Evolutionary conservation across 2,329 filamentous ascomycete genomes (phyloP), one percentile per base, ranked within the genome.

Genomic region (Alternaria sp.): DNA sequence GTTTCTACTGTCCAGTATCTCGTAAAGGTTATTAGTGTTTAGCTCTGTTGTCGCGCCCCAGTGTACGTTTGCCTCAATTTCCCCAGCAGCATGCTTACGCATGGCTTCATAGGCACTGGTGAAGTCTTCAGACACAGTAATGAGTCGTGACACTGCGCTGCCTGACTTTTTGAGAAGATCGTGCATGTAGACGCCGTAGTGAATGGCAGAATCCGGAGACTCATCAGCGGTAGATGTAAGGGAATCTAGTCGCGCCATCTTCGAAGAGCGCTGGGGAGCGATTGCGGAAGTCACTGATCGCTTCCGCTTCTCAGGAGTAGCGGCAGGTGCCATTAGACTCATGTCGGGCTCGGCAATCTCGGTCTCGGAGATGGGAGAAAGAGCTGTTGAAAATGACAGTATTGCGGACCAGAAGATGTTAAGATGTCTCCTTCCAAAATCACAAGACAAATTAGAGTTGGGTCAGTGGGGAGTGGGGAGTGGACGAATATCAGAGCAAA

Each of bases 11-110:
- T 42, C 22, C 3, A 57, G 9, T 36, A 62, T 54, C 38, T 64
- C 54, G 44, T 49, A 56, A 7, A 54, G 54, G 9, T 51, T 42
- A 12, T 56, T 36, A 4, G n/a, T 58, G 20, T 16, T 30, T 1
- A 38, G 26, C 24, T 55, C 52, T 34, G 9, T 34, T 6, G 59
- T 56, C 0, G 48, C 59, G 4, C 58, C 58, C 62, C 58, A 62
- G 7, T 38, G 7, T 3, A 49, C 38, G 3, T 57, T 39, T 12
- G 32, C 39, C 14, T 53, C 34, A 26, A 64, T 59, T 0, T 30
- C 18, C 9, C 11, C 20, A 7, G 18, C 30, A 12, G 58, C 59
- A 12, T 64, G 54, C 3, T 34, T 18, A 20, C 42, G 59, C 30
- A 64, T 55, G 12, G 30, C 41, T 2, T 54, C 32, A 3, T 57